Base-by-base conservation (phyloP, 805 yeast genomes). In the Teunomyces barrocoloradensis region DNA sequence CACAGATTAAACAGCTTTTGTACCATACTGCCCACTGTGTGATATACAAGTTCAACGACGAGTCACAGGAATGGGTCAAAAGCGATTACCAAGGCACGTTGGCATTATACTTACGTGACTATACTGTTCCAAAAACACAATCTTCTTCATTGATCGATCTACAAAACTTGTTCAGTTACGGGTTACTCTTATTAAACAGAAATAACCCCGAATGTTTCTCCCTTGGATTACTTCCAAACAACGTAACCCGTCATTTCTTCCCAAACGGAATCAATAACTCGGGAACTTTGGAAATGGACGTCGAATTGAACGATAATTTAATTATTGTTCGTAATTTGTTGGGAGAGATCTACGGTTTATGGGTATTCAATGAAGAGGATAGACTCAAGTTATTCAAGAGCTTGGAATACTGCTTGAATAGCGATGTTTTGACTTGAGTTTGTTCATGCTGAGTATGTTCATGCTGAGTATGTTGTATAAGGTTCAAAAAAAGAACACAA, bases 341-440 rank as follows among this genome's bases (percentile, higher is more conserved):
- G 43, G 89, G 86, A 18, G 87, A 84, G 39, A 84, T 86, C 10
- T 87, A 77, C 61, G 95, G 95, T 1, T 68, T 87, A 42, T 87
- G 94, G 94, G 75, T 87, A 17, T 87, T 84, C 59, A 81, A 85
- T 47, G 82, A 77, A 39, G 79, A 75, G 6, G 91, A 86, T 57
- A 73, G 92, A 62, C 76, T 75, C 39, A 78, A 79, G 54, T 68
- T 87, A 36, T 79, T 70, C 55, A 79, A 82, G 56, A 61, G 69
- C 40, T 55, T 73, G 10, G 69, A 69, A 41, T 72, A 64, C 48
- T 71, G 77, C 51, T 59, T 73, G 49, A 66, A 63, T 39, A 68
- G 62, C 37, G 72, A 70, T 36, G 46, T 63, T 7, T 29, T 34
- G 38, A 36, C 20, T 18, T 47, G 35, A 17, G 33, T 21, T 38